phyloP scores from a whole-genome alignment of 1,284 basidiomycete species.

The Quambalaria eucalypti region DNA sequence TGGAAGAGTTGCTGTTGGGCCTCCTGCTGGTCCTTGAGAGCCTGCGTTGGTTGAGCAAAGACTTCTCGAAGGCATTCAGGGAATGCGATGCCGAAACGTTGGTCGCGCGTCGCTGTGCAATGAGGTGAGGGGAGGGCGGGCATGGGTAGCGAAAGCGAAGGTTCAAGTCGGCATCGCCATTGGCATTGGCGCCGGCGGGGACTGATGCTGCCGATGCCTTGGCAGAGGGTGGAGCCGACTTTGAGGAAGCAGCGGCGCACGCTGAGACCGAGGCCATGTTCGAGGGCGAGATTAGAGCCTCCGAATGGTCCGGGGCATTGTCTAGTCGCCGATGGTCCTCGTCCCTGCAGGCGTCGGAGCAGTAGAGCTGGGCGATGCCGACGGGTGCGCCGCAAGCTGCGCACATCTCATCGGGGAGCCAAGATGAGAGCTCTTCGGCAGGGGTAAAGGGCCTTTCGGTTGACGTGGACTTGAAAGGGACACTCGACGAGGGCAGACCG shows the following conservation, averaged over 20 bases:
- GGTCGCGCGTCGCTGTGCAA: background rate
- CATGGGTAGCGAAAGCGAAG: background rate
- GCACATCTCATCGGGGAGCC: background rate
- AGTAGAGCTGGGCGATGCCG: background rate
- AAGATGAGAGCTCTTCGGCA: background rate
- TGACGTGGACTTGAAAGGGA: background rate
- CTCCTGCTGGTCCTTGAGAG: too few species aligned
- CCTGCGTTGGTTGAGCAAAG: too few species aligned
- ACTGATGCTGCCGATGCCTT: background rate
- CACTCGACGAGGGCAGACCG: background rate
- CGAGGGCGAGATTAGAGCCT: background rate
- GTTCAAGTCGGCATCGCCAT: background rate
- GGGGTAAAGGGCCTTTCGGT: background rate
- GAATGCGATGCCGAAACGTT: too few species aligned
- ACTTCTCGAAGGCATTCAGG: too few species aligned
- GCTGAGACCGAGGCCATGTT: background rate
- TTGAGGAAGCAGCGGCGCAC: background rate
- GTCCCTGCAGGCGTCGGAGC: background rate
- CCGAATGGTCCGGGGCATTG: background rate
- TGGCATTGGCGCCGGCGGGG: too few species aligned
- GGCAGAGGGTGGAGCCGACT: background rate
- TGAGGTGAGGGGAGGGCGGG: background rate
- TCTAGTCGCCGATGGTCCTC: background rate
- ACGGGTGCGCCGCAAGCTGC: background rate
- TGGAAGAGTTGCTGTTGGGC: background rate